Base-by-base conservation (phyloP, 257 asterid species). In the Thymus quinquecostatus region DNA sequence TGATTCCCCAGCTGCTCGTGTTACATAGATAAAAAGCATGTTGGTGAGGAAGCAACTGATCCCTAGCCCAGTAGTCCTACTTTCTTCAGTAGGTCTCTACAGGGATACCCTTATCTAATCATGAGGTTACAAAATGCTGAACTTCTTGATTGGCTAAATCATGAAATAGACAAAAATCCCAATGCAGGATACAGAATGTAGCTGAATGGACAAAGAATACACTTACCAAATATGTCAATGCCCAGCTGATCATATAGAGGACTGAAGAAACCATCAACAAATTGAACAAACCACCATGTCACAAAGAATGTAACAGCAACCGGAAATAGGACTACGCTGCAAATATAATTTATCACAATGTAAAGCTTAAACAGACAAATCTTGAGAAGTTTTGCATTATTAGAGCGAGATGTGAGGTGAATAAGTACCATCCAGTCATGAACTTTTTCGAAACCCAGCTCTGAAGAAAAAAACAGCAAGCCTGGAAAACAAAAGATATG, bases 241-340 rank as follows among this genome's bases (percentile, higher is more conserved):
- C 95, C 98, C 68, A 92, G 83, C 60, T 85, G 93, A 33, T 73
- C 97, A 78, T 92, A 92, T 48, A 92, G 79, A 51, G 98, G 98
- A 86, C 97, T 88, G 85, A 92, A 92, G 90, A 92, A 92, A 74
- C 98, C 97, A 76, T 92, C 98, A 76, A 92, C 92, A 81, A 92
- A 92, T 79, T 92, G 97, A 80, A 92, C 48, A 78, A 92, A 92
- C 97, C 96, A 88, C 98, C 97, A 92, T 6, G 98, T 92, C 61
- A 92, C 84, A 59, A 87, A 92, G 70, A 92, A 92, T 43, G 98
- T 88, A 71, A 92, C 83, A 6, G 97, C 98, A 59, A 90, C 91
- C 6, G 98, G 98, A 73, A 92, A 90, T 75, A 92, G 93, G 64
- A 92, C 97, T 11, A 90, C 88, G 69, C 98, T 92, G 93, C 88